Base-by-base conservation (phyloP, 2,329 filamentous ascomycete species). In the Ilyonectria robusta region DNA sequence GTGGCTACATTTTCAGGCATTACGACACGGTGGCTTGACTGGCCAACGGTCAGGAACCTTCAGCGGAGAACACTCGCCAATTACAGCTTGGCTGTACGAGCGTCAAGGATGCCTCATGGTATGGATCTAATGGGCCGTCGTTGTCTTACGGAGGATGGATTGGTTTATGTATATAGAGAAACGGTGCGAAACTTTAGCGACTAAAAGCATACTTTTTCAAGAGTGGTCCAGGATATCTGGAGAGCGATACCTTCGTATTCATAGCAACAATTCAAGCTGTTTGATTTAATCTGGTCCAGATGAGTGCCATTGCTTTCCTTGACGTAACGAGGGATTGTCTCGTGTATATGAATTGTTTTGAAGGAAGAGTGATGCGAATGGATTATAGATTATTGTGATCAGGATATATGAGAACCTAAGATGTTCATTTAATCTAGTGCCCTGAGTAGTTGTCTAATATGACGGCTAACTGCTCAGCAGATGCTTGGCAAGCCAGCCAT, bases 121-220 rank as follows among this genome's bases (percentile, higher is more conserved):
- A 66, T 75, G 69, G 73, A 73, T 69, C 72, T 75, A 75, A 72
- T 75, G 55, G 33, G 62, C 67, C 59, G 72, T 65, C 60, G 70
- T 67, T 67, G 69, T 70, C 67, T 33, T 21, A 55, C 60, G 33
- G 26, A n/a, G 47, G 48, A 21, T 21, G 35, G 31, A 42, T 37
- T 66, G 59, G 19, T 73, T 70, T 66, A 59, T 67, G 74, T 75
- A 76, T 35, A 76, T 75, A 75, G 60, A 75, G 54, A 46, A 67
- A 59, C 53, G 66, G 69, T 64, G 48, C 42, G 51, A 19, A 55
- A 59, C 61, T 64, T 8, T 23, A 64, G 65, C 50, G 55, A 67
- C 60, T 19, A 66, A 64, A 62, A 63, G 60, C 50, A 66, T 40
- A 55, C 13, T 58, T 50, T 60, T 50, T 59, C 42, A 37, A 35